Base-by-base conservation (phyloP, 2,329 filamentous ascomycete species). In the Dothistroma septosporum region DNA sequence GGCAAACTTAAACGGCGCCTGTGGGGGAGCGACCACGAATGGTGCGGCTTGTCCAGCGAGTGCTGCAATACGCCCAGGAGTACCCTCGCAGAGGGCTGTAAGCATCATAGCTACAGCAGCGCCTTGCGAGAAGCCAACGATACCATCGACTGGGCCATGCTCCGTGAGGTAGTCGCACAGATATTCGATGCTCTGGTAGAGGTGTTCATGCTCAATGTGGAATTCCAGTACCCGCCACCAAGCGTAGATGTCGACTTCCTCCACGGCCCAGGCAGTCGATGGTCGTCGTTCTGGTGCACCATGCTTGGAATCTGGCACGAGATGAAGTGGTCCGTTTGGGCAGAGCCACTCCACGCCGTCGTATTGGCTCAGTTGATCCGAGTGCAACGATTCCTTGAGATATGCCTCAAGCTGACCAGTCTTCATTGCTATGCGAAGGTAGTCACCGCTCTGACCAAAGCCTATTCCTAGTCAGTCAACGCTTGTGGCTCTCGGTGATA, bases 71-170 rank as follows among this genome's bases (percentile, higher is more conserved):
- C 63, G 59, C 33, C 57, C 58, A 4, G 63, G 63, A 10, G 60
- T 65, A 28, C 59, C 61, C 37, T 65, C 63, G 53, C 63, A 65
- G 31, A 63, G 58, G 2, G 61, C 57, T 12, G 63, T 57, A 31
- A 65, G 61, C 73, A 74, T 74, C 64, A 60, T 70, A 54, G 59
- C 61, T 32, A 66, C 60, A 7, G 64, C 60, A 2, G 64, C 62
- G 44, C 62, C 62, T 48, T 66, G 64, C 6, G 60, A 62, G 52
- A 65, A 65, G 19, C 63, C 62, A 16, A 66, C 48, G 19, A 66
- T 58, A 11, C 62, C 64, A 56, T 66, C 64, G 19, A 66, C 58
- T 1, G 64, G 60, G 3, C 60, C 62, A 16, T 60, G 53, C 41
- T 66, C 62, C n/a, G 59, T 58, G 14, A 66, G 46, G 24, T 65